Percentiles rank a stretch among this genome's conserved stretches.
phyloP scores from a whole-genome alignment of 192 early-diverging fungal species.

The Phycomyces nitens region DNA sequence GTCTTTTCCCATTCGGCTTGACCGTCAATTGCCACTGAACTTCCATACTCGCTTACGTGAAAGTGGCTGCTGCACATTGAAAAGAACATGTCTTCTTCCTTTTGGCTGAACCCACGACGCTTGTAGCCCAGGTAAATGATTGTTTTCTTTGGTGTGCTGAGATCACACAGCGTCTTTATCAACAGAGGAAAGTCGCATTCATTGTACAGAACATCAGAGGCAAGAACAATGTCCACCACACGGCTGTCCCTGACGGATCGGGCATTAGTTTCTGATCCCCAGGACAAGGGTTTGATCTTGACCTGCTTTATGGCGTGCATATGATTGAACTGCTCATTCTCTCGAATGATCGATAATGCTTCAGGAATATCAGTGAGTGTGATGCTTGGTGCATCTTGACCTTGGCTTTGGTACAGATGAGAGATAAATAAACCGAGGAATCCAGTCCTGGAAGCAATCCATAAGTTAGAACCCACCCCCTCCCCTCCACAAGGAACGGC shows the following conservation, averaged over 20 bases:
- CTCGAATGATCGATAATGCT: conserved; percentile 28
- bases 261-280: background rate
- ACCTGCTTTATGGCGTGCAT: background rate
- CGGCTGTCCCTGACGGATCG: background rate
- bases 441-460: conserved; percentile 10
- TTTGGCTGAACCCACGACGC: conserved; percentile 18
- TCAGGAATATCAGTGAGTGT: conserved; percentile 38
- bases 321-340: conserved; percentile 30
- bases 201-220: conserved; percentile 48
- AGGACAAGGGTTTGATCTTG: conserved; percentile 19
- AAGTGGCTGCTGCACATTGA: conserved; percentile 1
- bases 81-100: conserved; percentile 31
- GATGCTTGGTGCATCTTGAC: background rate
- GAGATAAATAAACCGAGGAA: conserved; percentile 13
- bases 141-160: conserved; percentile 21
- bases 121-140: conserved; percentile 42
- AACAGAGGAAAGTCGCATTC: conserved; percentile 13
- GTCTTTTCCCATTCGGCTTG: no score
- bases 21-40: no score
- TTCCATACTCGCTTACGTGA: background rate
- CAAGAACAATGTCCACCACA: conserved; percentile 37
- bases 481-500: no score
- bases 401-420: background rate
- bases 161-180: conserved; percentile 28
- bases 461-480: background rate